Evolutionary conservation across 805 yeast species (phyloP), one percentile per base, ranked within the genome.

Genomic region (Candida easanensis): DNA sequence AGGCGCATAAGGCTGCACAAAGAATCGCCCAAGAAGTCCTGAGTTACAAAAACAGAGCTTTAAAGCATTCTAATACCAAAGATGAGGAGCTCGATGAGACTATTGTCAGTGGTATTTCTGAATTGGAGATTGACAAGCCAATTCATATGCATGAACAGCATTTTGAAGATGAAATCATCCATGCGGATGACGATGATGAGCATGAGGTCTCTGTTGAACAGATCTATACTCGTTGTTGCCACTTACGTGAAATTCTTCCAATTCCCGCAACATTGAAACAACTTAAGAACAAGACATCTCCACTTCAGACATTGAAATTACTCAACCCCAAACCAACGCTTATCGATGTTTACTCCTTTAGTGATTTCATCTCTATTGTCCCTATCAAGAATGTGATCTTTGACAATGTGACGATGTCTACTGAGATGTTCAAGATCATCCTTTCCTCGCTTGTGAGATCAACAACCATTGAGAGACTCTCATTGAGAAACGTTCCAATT

Each of bases 141-240:
- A 74, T 84, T 33, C 84, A 79, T 60, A 41, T 70, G 19, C 83
- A 80, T 58, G 83, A 78, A 49, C 70, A 75, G 43, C 76, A 76
- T 53, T 80, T 79, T 53, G 70, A 63, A 16, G 66, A 62, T 35
- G 64, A 62, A 15, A 41, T 50, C 19, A 46, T 51, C 14, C 41
- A 45, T 21, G 43, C 53, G 14, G 44, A 43, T n/a, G 39, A 57
- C 21, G 51, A 58, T 17, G 45, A 43, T 5, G 43, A 39, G 6
- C 42, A 38, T 14, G 60, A 58, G 8, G 42, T 51, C 41, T 68
- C 70, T 30, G 48, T 71, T 41, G 96, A 88, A 54, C 74, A 80
- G 36, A 71, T 91, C 57, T 90, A 90, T 64, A 88, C 97, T 1
- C 71, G 97, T 51, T 91, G 97, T 62, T 90, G 97, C 61, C 97